Base-by-base conservation (phyloP, 495 filamentous ascomycete species). In the Thermothielavioides terrestris region DNA sequence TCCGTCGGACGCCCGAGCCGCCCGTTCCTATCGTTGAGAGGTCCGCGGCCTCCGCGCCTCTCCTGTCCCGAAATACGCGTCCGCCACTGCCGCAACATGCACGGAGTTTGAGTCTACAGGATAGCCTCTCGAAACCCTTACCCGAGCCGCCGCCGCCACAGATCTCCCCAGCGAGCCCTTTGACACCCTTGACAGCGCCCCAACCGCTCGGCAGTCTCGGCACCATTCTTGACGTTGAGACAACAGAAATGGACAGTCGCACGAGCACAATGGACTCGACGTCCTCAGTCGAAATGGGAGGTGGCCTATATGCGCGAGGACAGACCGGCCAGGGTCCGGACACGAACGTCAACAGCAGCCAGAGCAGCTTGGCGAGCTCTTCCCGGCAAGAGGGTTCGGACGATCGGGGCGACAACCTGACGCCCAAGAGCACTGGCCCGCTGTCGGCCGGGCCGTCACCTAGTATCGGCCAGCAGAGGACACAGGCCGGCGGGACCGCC, bases 241-340 rank as follows among this genome's bases (percentile, higher is more conserved):
- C 46, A 5, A 22, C 42, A 37, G 53, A 51, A 38, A 56, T 62
- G 60, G 71, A 73, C 14, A 72, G 61, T 59, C 64, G 76, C 46
- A 71, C 74, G 20, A 78, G 70, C 59, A 81, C 77, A 0, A 79
- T 83, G 68, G 83, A 86, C 53, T 81, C 82, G 20, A 66, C 66
- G 26, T 73, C 60, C 18, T 76, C 80, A n/a, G 65, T 65, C 15
- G 73, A 58, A 54, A 52, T 48, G 45, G 35, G 54, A 11, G 53
- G 58, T 21, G 59, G 61, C 18, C 39, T 61, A 14, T 64, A 66
- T 43, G 54, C 56, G 44, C 49, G 64, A 35, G 41, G 58, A 23
- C 62, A 62, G 39, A 41, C 43, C 7, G 25, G 28, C 18, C 35
- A 51, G 15, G 32, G 46, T 22, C 58, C 57, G 22, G 64, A 66